A percentile compares a stretch with the other conserved stretches of the same genome.
Conservation (phyloP, 1,284 basidiomycete genomes). For the Pseudozyma pruni region DNA sequence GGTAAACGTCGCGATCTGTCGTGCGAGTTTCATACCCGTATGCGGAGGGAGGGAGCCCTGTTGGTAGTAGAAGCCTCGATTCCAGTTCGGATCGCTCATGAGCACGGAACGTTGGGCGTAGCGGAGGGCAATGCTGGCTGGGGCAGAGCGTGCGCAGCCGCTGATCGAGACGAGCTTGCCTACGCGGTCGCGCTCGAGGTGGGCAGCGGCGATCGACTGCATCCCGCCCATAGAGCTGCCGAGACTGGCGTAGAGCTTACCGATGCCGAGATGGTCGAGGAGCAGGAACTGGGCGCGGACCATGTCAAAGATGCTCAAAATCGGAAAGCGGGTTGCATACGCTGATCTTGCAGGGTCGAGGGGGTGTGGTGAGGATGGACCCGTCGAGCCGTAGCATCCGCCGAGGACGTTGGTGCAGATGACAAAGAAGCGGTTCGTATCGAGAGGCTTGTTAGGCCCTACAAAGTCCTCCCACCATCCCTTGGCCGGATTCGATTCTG, state of each 20-base stretch:
- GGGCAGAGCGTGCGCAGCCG: conserved; percentile 89
- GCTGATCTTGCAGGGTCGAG: conserved; percentile 70
- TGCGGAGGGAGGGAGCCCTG: conserved; percentile 82
- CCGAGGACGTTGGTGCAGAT: conserved; percentile 97
- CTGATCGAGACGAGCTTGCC: conserved; percentile 90
- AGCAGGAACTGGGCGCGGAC: conserved; percentile 87
- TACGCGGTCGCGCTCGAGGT: conserved; percentile 89
- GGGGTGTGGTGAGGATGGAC: conserved; percentile 84
- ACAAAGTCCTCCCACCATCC: conserved; percentile 99
- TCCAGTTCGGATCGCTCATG: conserved; percentile 99
- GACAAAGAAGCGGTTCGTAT: conserved; percentile 91
- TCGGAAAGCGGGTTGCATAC: conserved; percentile 90
- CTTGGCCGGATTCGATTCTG: conserved; percentile 78
- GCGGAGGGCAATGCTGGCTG: conserved; percentile 92
- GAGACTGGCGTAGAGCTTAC: conserved; percentile 88
- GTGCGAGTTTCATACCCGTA: conserved; percentile 96
- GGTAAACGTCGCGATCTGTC: conserved; percentile 98
- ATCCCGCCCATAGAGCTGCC: conserved; percentile 97
- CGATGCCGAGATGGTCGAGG: conserved; percentile 84
- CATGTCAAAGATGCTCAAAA: conserved; percentile 96
- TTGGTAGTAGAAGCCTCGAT: conserved; percentile 97
- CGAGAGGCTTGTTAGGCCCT: conserved; percentile 86
- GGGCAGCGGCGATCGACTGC: conserved; percentile 94
- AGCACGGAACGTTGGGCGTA: conserved; percentile 93
- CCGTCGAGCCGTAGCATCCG: conserved; percentile 96